A percentile compares a stretch with the other conserved stretches of the same genome.
These are phyloP conservation scores for Orbilia ellipsospora DNA, from an alignment of 2,329 filamentous ascomycete species.

Conservation along the genomic window DNA sequence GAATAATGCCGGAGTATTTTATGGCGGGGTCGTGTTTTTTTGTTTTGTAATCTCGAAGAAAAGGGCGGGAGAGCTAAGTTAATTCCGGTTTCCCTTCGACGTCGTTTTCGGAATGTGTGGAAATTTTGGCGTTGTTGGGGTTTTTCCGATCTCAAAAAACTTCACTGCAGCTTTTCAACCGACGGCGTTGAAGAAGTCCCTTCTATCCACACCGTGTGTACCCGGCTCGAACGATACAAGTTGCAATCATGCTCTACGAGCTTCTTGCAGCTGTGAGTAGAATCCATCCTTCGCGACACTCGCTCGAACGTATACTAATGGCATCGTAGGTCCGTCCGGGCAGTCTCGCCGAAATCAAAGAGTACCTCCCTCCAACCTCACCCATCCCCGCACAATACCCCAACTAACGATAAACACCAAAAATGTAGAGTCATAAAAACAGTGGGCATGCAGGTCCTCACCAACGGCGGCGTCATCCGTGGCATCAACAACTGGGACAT, in stretches of 20 bases:
- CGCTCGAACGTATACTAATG: not conserved
- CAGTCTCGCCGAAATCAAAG: constrained; percentile 90
- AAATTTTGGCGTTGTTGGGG: constrained; percentile 51
- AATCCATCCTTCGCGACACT: constrained; percentile 1
- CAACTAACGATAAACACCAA: not conserved
- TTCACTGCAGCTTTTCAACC: not conserved
- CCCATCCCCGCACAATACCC: constrained; percentile 32
- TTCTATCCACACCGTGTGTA: not conserved
- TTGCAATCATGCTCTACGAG: constrained; percentile 87
- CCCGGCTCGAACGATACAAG: constrained; percentile 1
- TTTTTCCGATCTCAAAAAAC: constrained; percentile 16
- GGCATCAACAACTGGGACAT: constrained; percentile 95
- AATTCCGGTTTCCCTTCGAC: not conserved
- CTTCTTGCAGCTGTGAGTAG: constrained; percentile 89
- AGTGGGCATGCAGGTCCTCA: constrained; percentile 83
- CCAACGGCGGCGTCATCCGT: constrained; percentile 86
- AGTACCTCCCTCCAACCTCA: constrained; percentile 69
- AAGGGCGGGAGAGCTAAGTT: not conserved
- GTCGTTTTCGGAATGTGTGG: constrained; percentile 19
- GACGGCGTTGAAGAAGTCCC: not conserved
- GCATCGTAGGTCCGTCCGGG: constrained; percentile 82
- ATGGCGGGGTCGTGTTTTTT: constrained; percentile 5
- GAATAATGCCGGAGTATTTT: not conserved
- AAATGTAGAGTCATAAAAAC: constrained; percentile 84
- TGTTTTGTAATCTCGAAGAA: not conserved